A percentile compares a stretch with the other conserved stretches of the same genome.
phyloP scores from a whole-genome alignment of 208 protist species.

The Leishmania braziliensis region DNA sequence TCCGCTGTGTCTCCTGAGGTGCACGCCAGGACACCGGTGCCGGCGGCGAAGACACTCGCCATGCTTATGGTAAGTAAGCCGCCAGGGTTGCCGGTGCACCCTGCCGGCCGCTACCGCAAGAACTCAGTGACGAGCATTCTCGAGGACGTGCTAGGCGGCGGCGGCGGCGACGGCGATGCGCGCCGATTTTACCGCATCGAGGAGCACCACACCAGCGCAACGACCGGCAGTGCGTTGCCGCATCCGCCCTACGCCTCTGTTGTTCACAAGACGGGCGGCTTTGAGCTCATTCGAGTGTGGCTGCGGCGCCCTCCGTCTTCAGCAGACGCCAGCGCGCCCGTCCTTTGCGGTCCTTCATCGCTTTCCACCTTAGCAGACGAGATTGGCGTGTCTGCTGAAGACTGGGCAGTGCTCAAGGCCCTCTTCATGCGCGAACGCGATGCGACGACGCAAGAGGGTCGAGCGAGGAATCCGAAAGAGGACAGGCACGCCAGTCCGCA shows the following conservation, averaged over 20 bases:
- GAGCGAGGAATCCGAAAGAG: neutral
- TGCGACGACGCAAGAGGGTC: neutral
- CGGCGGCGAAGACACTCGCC: conserved; percentile 39
- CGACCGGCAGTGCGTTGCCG: neutral
- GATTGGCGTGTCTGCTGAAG: conserved; percentile 31
- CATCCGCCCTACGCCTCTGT: conserved; percentile 43
- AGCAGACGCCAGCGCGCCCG: neutral
- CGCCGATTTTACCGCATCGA: conserved; percentile 9
- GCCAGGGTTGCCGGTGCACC: conserved; percentile 83
- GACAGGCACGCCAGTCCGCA: neutral
- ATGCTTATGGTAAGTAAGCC: conserved; percentile 79
- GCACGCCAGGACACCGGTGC: conserved; percentile 5
- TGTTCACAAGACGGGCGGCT: conserved; percentile 42
- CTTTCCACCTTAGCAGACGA: neutral
- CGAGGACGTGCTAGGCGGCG: conserved; percentile 81
- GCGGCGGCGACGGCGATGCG: conserved; percentile 21
- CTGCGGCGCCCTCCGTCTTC: conserved; percentile 8
- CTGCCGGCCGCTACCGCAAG: conserved; percentile 90
- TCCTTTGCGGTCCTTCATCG: neutral
- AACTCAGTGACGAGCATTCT: conserved; percentile 93
- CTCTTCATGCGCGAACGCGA: neutral
- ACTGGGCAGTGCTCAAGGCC: conserved; percentile 41
- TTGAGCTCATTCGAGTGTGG: conserved; percentile 77
- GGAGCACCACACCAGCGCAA: conserved; percentile 13
- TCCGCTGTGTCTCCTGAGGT: neutral